A percentile compares a stretch with the other conserved stretches of the same genome.
Evolutionary conservation across 495 filamentous ascomycete species (phyloP).

Genomic region (Cercophora samala): DNA sequence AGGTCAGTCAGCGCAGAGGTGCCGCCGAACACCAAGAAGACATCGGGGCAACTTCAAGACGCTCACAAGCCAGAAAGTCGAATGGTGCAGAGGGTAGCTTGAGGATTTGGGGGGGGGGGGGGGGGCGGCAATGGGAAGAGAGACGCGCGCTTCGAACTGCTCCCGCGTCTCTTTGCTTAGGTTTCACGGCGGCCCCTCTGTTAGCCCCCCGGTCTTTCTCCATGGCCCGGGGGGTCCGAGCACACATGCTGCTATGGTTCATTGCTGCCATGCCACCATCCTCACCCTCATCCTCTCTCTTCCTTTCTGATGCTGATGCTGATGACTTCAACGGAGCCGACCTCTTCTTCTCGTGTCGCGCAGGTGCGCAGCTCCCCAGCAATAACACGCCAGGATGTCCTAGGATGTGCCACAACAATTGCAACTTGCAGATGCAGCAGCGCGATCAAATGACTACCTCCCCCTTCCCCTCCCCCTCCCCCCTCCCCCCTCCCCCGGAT

Average conservation of each 20-base stretch:
- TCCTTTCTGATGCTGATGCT: background rate
- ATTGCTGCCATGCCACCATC: background rate
- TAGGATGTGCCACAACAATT: conserved; percentile 23
- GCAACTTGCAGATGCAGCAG: conserved; percentile 35
- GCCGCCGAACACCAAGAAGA: conserved; percentile 25
- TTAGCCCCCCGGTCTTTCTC: conserved; percentile 6
- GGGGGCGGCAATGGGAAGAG: conserved; percentile 35
- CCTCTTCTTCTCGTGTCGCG: conserved; percentile 12
- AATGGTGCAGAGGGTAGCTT: conserved; percentile 32
- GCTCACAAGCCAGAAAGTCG: conserved; percentile 26
- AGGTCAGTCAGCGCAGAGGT: conserved; percentile 23
- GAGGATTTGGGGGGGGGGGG: conserved; percentile 18
- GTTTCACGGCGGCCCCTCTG: conserved; percentile 6
- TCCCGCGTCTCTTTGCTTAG: conserved; percentile 25
- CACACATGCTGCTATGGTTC: too few species aligned
- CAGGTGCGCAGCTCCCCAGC: conserved; percentile 12
- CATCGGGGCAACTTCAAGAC: conserved; percentile 33
- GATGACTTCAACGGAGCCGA: background rate
- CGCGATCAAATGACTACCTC: conserved; percentile 32
- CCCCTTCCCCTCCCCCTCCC: conserved; percentile 15
- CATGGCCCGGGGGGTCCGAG: conserved; percentile 10
- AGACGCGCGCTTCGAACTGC: conserved; percentile 38
- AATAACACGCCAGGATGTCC: conserved; percentile 22
- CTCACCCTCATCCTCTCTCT: too few species aligned
- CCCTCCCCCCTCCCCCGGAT: conserved; percentile 12